Percentiles rank a stretch among this genome's conserved stretches.
phyloP scores from a whole-genome alignment of 1,284 basidiomycete species.

The Cystobasidiaceae sp. region DNA sequence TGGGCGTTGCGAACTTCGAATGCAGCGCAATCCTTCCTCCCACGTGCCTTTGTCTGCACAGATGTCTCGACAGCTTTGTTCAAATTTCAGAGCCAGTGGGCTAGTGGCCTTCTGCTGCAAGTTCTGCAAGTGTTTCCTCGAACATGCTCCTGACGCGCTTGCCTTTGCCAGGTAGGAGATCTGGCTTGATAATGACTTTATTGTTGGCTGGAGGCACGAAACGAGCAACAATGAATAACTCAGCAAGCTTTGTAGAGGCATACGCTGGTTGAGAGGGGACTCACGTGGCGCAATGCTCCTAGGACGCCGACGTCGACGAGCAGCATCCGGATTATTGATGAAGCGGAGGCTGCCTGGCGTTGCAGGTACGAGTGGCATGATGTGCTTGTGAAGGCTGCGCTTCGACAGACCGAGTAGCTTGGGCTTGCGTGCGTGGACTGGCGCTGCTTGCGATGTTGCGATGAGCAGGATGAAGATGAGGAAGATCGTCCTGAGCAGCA shows the following conservation, averaged over 20 bases:
- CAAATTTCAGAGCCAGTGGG: too few relatives aligned
- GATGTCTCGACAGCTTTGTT: too few relatives aligned
- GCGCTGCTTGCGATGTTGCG: too few relatives aligned
- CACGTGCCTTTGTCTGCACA: not conserved
- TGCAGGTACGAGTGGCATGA: not conserved
- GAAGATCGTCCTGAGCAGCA: too few relatives aligned
- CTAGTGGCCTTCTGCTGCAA: too few relatives aligned
- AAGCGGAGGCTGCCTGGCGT: too few relatives aligned
- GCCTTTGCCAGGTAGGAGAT: not conserved
- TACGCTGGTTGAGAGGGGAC: not conserved
- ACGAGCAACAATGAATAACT: too few relatives aligned
- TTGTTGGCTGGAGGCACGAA: constrained; percentile 6
- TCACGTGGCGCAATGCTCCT: not conserved
- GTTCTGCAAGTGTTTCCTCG: constrained; percentile 20
- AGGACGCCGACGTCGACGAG: not conserved
- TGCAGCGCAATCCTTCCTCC: too few relatives aligned
- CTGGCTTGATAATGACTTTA: constrained; percentile 16
- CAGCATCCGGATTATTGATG: not conserved
- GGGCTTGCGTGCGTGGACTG: not conserved
- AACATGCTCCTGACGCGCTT: constrained; percentile 15
- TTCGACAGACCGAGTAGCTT: not conserved
- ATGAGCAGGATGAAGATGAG: too few relatives aligned
- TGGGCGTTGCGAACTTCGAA: too few relatives aligned
- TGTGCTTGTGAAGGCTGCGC: not conserved
- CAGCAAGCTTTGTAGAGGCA: too few relatives aligned